Conservation (phyloP, 202 grass and related monocot species). For the Cymbopogon flexuosus region DNA sequence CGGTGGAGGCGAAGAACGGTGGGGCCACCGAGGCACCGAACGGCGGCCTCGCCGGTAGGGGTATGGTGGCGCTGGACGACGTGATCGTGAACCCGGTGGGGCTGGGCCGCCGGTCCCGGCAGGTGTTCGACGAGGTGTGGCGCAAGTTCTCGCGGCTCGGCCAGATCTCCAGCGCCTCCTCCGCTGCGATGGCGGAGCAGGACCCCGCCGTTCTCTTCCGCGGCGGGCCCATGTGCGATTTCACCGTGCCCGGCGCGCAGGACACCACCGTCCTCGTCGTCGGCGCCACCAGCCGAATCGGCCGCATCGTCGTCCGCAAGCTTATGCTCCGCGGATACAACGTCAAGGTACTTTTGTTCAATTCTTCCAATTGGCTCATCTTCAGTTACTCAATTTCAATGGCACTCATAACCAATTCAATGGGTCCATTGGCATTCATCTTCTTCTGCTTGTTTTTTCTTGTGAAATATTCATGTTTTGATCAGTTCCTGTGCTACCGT, state of each 20-base stretch:
- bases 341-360: conserved; percentile 48
- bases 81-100: conserved; percentile 90
- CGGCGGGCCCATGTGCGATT: conserved; percentile 91
- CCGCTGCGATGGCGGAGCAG: conserved; percentile 47
- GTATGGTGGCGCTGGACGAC: conserved; percentile 47
- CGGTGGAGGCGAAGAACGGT: not conserved
- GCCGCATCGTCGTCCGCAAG: conserved; percentile 91
- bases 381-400: not conserved
- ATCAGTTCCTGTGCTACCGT: not conserved
- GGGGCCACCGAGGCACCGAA: not conserved
- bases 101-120: conserved; percentile 79
- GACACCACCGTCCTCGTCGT: conserved; percentile 91
- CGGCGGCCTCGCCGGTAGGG: not conserved
- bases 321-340: conserved; percentile 97
- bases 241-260: conserved; percentile 82
- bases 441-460: not conserved
- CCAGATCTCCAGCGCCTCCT: conserved; percentile 75
- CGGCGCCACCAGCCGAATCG: conserved; percentile 83
- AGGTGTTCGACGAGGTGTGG: conserved; percentile 97
- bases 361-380: not conserved
- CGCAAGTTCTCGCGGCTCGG: conserved; percentile 91
- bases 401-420: not conserved
- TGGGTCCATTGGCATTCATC: not conserved
- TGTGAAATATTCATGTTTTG: not conserved
- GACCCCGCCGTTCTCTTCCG: conserved; percentile 56